These are phyloP conservation scores for Williopsis jadinii DNA, from an alignment of 1,139 yeast genomes.

Conservation along the genomic window DNA sequence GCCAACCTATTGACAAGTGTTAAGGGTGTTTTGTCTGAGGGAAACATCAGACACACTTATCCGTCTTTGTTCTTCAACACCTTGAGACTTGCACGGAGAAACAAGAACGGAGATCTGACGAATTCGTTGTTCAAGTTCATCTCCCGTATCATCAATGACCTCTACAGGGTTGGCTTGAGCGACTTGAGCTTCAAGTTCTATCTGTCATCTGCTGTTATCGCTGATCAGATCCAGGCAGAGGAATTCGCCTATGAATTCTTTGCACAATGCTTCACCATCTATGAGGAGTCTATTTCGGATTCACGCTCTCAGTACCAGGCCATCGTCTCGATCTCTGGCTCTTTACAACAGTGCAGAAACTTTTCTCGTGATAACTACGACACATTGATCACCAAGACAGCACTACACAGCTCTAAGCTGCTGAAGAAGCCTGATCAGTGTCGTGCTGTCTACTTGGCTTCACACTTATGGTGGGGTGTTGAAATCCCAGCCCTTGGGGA, in stretches of 20 bases:
- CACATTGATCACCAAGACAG: constrained; percentile 73
- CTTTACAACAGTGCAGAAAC: constrained; percentile 52
- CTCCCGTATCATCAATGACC: constrained; percentile 64
- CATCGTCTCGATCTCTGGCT: constrained; percentile 48
- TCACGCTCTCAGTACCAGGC: constrained; percentile 54
- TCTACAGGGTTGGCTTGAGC: constrained; percentile 47
- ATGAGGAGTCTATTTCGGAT: constrained; percentile 73
- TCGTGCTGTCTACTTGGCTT: constrained; percentile 78
- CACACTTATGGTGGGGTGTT: constrained; percentile 93
- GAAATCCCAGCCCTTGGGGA: constrained; percentile 46
- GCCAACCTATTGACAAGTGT: constrained; percentile 53
- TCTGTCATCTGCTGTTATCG: constrained; percentile 53
- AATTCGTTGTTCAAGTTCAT: constrained; percentile 60
- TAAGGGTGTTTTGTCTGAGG: constrained; percentile 48
- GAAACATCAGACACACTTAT: constrained; percentile 57
- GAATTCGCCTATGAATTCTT: constrained; percentile 83
- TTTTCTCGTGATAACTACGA: constrained; percentile 53
- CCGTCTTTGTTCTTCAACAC: constrained; percentile 66
- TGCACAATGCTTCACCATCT: constrained; percentile 80
- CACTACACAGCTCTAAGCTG: constrained; percentile 81
- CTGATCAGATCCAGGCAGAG: constrained; percentile 63
- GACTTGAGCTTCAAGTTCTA: constrained; percentile 40
- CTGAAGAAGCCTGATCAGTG: constrained; percentile 93
- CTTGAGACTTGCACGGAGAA: constrained; percentile 51
- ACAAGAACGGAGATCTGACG: constrained; percentile 23